These are phyloP conservation scores for Urochloa ruziziensis DNA, from an alignment of 176 grass and related monocot species.

Conservation along the genomic window DNA sequence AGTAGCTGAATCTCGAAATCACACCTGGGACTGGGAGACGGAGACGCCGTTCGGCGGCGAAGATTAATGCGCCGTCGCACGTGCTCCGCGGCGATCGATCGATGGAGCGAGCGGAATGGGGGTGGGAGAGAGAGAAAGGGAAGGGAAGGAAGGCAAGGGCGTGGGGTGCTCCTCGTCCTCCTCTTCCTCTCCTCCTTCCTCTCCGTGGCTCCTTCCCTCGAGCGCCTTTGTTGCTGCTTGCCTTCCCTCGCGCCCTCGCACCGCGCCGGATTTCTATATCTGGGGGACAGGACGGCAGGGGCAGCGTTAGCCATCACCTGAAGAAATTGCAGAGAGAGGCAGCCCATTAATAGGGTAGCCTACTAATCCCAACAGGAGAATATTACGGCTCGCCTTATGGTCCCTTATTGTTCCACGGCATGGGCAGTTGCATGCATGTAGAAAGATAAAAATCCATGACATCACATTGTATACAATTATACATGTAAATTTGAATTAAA, in stretches of 20 bases:
- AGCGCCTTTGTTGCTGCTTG: slow-evolving; percentile 14
- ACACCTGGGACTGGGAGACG: background rate
- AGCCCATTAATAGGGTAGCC: background rate
- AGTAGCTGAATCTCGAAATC: background rate
- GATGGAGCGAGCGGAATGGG: background rate
- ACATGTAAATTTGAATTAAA: too few species aligned
- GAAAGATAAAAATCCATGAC: too few species aligned
- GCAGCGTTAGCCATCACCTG: slow-evolving; percentile 16
- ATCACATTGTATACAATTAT: too few species aligned
- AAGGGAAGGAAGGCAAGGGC: slow-evolving; percentile 13
- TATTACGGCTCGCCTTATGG: too few species aligned
- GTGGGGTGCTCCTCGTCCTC: slow-evolving; percentile 25
- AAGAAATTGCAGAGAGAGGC: too few species aligned
- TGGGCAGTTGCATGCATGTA: too few species aligned
- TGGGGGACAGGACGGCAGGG: background rate
- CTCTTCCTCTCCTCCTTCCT: slow-evolving; percentile 28
- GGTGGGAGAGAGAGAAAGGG: background rate
- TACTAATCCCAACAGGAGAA: too few species aligned
- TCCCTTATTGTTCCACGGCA: too few species aligned
- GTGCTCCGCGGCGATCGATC: background rate
- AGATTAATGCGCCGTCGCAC: background rate
- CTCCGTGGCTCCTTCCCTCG: slow-evolving; percentile 26
- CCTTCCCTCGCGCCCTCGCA: background rate
- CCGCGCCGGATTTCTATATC: slow-evolving; percentile 35
- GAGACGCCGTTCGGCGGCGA: background rate